Evolutionary conservation across 805 yeast species (phyloP).

Genomic region (Wickerhamomyces bisporus): DNA sequence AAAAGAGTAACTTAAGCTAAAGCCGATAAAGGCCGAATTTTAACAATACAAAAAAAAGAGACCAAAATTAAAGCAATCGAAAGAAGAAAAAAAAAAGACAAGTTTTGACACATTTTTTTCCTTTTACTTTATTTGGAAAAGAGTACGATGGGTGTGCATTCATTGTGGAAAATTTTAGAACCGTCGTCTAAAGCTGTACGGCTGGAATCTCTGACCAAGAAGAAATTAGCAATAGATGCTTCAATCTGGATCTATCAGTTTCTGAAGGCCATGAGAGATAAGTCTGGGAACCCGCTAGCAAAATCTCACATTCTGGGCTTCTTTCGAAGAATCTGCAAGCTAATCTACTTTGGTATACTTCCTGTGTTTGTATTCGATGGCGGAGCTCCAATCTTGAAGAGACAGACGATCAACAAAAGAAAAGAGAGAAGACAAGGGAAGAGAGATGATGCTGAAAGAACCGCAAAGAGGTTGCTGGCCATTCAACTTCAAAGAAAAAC

Average conservation of each 20-base stretch:
- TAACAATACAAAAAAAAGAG: no score
- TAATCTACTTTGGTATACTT: conserved; percentile 76
- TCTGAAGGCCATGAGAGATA: conserved; percentile 86
- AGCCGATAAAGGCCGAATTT: no score
- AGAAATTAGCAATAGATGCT: conserved; percentile 89
- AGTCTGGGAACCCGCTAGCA: conserved; percentile 68
- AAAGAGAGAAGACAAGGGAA: conserved; percentile 71
- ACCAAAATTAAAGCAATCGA: no score
- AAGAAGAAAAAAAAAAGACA: no score
- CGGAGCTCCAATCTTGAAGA: conserved; percentile 81
- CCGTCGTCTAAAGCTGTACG: conserved; percentile 89
- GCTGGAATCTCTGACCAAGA: conserved; percentile 75
- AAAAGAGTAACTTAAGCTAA: no score
- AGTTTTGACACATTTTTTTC: no score
- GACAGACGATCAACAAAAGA: conserved; percentile 70
- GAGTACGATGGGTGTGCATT: conserved; percentile 94
- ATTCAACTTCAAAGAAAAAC: conserved; percentile 58
- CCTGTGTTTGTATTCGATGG: conserved; percentile 97
- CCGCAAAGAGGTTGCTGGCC: conserved; percentile 79
- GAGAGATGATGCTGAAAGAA: conserved; percentile 58
- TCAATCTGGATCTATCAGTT: conserved; percentile 98
- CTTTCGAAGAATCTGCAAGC: conserved; percentile 86
- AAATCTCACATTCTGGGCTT: conserved; percentile 94
- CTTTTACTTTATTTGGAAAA: no score
- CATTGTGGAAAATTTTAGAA: conserved; percentile 87